Conservation (phyloP, 2,329 filamentous ascomycete genomes). For the Hypocrella siamensis region DNA sequence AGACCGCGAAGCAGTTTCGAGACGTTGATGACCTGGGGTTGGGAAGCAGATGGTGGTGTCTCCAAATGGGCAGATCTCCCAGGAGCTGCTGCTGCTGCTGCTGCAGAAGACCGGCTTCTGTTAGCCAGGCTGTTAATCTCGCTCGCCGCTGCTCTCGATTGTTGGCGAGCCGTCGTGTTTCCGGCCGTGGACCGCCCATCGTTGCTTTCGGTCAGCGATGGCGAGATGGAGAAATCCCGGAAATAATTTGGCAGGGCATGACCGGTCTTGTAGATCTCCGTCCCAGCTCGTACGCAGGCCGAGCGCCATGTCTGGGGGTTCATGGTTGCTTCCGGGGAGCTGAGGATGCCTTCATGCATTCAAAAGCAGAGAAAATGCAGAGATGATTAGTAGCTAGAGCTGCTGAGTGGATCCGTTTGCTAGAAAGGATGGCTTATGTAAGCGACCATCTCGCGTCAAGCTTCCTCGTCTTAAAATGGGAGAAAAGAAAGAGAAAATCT, state of each 20-base stretch:
- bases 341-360: too few species aligned
- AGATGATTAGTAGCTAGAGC: too few species aligned
- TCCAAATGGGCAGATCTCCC: slow-evolving; percentile 1
- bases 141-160: slow-evolving; percentile 17
- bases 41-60: slow-evolving; percentile 2
- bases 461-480: too few species aligned
- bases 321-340: slow-evolving; percentile 13
- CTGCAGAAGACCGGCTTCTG: too few species aligned
- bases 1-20: slow-evolving; percentile 18
- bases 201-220: slow-evolving; percentile 15
- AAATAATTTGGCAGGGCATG: slow-evolving; percentile 14
- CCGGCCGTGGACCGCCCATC: slow-evolving; percentile 7
- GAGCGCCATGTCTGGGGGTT: slow-evolving; percentile 22
- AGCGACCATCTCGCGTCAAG: too few species aligned
- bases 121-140: slow-evolving; percentile 17
- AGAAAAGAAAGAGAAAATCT: too few species aligned
- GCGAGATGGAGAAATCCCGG: slow-evolving; percentile 19
- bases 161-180: slow-evolving; percentile 12
- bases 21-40: slow-evolving; percentile 22
- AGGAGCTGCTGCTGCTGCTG: too few species aligned
- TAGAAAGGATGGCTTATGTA: too few species aligned
- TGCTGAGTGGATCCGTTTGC: too few species aligned
- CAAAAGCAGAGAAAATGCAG: too few species aligned
- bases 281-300: slow-evolving; percentile 18
- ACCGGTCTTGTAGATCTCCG: slow-evolving; percentile 16